Conservation (phyloP, 1,284 basidiomycete genomes). For the Mycosarcoma mackinlayi region DNA sequence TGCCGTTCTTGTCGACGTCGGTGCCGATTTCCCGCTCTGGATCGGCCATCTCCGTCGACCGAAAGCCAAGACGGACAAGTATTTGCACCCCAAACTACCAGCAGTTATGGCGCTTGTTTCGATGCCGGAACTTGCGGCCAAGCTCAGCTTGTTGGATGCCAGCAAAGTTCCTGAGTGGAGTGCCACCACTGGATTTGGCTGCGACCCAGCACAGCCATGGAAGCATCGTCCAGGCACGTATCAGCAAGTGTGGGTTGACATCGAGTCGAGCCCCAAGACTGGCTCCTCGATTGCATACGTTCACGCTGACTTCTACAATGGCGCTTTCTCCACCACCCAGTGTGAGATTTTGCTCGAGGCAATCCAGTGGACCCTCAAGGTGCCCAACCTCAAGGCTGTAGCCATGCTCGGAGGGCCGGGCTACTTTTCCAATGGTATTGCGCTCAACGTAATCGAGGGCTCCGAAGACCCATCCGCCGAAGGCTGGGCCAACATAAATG, state of each 20-base stretch:
- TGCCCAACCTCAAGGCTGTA: slow-evolving; percentile 68
- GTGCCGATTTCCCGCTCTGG: slow-evolving; percentile 69
- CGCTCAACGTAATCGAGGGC: slow-evolving; percentile 71
- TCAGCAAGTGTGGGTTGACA: slow-evolving; percentile 70
- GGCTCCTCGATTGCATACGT: slow-evolving; percentile 66
- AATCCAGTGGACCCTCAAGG: slow-evolving; percentile 68
- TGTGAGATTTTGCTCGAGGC: slow-evolving; percentile 69
- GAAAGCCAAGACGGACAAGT: slow-evolving; percentile 66
- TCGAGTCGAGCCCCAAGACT: slow-evolving; percentile 40
- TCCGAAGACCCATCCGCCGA: slow-evolving; percentile 68
- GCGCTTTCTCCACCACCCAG: slow-evolving; percentile 70
- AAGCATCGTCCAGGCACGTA: slow-evolving; percentile 64
- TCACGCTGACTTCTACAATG: slow-evolving; percentile 71
- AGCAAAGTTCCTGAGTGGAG: slow-evolving; percentile 69
- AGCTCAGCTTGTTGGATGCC: slow-evolving; percentile 44
- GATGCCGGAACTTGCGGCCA: slow-evolving; percentile 61
- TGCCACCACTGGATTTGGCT: slow-evolving; percentile 24
- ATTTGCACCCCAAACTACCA: slow-evolving; percentile 70
- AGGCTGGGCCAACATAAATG: slow-evolving; percentile 71
- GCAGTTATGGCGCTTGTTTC: slow-evolving; percentile 67
- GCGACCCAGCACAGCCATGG: slow-evolving; percentile 28
- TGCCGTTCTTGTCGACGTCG: slow-evolving; percentile 70
- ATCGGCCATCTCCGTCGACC: slow-evolving; percentile 70
- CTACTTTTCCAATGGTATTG: slow-evolving; percentile 72
- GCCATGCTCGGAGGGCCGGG: slow-evolving; percentile 68